These are phyloP conservation scores for Starmerella powellii DNA, from an alignment of 805 yeast genomes.

Conservation along the genomic window DNA sequence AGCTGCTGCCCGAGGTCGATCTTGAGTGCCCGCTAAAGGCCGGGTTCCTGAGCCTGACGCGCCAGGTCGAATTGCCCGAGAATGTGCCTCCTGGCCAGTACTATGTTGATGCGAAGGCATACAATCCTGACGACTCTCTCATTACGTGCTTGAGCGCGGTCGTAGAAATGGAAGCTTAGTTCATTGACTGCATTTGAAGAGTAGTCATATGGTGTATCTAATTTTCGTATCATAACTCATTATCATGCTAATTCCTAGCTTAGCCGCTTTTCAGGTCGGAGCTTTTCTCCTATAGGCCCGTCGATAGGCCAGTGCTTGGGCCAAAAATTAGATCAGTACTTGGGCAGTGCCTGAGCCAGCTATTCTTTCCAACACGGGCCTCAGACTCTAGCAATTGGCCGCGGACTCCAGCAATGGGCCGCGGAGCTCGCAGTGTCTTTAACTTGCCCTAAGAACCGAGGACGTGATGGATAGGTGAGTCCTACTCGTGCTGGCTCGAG, in stretches of 20 bases:
- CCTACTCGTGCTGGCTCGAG: background rate
- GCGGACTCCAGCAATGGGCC: too few species aligned
- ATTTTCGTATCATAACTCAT: background rate
- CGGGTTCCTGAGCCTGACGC: conserved; percentile 56
- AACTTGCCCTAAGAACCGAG: too few species aligned
- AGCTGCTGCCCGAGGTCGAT: conserved; percentile 70
- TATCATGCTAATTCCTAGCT: too few species aligned
- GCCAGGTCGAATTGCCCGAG: conserved; percentile 69
- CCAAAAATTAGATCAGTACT: too few species aligned
- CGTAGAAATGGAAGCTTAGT: conserved; percentile 32
- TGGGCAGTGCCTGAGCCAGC: too few species aligned
- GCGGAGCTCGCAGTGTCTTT: too few species aligned
- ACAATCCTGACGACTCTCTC: conserved; percentile 65
- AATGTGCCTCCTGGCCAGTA: conserved; percentile 96
- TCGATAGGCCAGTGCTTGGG: too few species aligned
- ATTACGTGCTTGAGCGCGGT: conserved; percentile 62
- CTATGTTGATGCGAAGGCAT: conserved; percentile 78
- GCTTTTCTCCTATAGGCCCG: too few species aligned
- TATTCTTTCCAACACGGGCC: too few species aligned
- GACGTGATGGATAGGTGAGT: too few species aligned
- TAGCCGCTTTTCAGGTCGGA: too few species aligned
- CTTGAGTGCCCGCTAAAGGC: conserved; percentile 67
- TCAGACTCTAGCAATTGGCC: too few species aligned
- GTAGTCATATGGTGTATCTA: background rate
- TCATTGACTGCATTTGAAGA: background rate